A percentile compares a stretch with the other conserved stretches of the same genome.
Conservation (phyloP, 495 filamentous ascomycete species). For the Podospora conica region DNA sequence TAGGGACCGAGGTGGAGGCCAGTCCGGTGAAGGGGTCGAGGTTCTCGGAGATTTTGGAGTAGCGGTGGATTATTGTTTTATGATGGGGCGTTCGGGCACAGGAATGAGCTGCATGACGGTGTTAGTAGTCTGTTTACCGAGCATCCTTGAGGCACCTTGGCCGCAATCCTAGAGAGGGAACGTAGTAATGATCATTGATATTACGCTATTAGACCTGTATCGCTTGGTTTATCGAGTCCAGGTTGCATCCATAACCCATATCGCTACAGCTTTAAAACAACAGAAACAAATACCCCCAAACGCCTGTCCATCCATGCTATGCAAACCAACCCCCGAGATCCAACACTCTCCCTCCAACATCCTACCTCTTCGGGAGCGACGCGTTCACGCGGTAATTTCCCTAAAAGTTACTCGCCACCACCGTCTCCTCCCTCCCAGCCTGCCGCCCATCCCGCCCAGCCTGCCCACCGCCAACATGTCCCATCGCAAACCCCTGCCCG, state of each 20-base stretch:
- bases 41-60: constrained; percentile 10
- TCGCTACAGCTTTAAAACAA: background rate
- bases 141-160: background rate
- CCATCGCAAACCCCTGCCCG: background rate
- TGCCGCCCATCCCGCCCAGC: no score
- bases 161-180: background rate
- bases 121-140: background rate
- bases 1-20: constrained; percentile 13
- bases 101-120: background rate
- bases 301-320: constrained; percentile 7
- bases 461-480: background rate
- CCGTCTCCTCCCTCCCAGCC: background rate
- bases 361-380: constrained; percentile 1
- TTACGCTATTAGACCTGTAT: background rate
- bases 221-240: background rate
- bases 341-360: background rate
- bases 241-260: background rate
- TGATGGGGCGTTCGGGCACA: background rate
- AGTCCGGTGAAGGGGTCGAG: constrained; percentile 39
- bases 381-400: constrained; percentile 7
- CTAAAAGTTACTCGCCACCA: constrained; percentile 12
- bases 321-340: background rate
- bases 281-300: background rate
- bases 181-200: background rate
- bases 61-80: background rate